Evolutionary conservation across 495 filamentous ascomycete species (phyloP).

Genomic region (Lasiosphaeria ovina): DNA sequence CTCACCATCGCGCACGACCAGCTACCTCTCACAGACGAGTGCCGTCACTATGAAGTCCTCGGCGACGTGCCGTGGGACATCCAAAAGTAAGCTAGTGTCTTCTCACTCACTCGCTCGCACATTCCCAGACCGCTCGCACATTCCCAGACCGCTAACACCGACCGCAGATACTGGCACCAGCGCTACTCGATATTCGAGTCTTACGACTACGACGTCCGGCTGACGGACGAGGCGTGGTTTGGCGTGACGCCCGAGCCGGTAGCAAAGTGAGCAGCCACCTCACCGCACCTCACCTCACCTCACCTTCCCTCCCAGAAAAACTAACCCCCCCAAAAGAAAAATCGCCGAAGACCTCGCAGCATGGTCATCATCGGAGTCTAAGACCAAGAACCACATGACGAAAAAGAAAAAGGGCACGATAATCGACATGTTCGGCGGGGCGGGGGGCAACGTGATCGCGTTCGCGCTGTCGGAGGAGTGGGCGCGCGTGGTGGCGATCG

Average conservation of each 20-base stretch:
- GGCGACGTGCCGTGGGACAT: slow-evolving; percentile 70
- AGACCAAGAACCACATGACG: neutral
- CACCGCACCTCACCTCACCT: neutral
- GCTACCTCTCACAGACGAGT: slow-evolving; percentile 50
- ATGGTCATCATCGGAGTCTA: neutral
- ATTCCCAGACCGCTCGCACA: neutral
- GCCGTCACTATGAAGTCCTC: slow-evolving; percentile 63
- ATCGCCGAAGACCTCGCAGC: slow-evolving; percentile 70
- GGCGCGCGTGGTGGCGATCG: slow-evolving; percentile 81
- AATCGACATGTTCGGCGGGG: slow-evolving; percentile 86
- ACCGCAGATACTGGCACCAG: slow-evolving; percentile 78
- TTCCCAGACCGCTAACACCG: neutral
- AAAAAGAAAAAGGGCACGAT: slow-evolving; percentile 50
- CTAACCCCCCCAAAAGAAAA: slow-evolving; percentile 47
- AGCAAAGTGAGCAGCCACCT: slow-evolving; percentile 59
- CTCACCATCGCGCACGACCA: slow-evolving; percentile 20
- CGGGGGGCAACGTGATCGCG: slow-evolving; percentile 92
- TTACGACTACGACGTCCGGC: slow-evolving; percentile 81
- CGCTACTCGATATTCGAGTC: slow-evolving; percentile 77
- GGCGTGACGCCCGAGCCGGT: slow-evolving; percentile 92
- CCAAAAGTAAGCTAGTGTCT: slow-evolving; percentile 57
- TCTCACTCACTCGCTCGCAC: neutral
- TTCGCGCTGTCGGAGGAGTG: slow-evolving; percentile 78
- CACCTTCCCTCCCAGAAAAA: neutral
- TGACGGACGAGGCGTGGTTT: slow-evolving; percentile 93